Percentiles rank a stretch among this genome's conserved stretches.
phyloP scores from a whole-genome alignment of 2,329 filamentous ascomycete species.

The Alternaria solani region DNA sequence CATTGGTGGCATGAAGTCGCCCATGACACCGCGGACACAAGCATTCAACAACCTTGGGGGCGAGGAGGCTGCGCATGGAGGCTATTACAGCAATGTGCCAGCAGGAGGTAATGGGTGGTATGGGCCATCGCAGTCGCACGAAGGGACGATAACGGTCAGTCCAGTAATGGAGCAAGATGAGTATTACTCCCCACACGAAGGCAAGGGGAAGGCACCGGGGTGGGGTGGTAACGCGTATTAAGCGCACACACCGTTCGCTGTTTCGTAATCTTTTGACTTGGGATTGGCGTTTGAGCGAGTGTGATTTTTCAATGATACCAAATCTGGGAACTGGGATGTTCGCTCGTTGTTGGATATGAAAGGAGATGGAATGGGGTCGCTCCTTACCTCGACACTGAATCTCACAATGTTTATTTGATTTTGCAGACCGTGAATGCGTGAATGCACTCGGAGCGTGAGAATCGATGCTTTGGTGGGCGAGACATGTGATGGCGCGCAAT shows the following conservation, averaged over 20 bases:
- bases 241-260: not conserved
- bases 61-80: slow-evolving; percentile 20
- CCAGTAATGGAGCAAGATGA: slow-evolving; percentile 34
- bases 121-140: slow-evolving; percentile 15
- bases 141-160: slow-evolving; percentile 23
- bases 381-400: not conserved
- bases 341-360: slow-evolving; percentile 21
- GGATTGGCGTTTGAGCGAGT: slow-evolving; percentile 28
- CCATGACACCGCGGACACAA: slow-evolving; percentile 46
- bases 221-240: slow-evolving; percentile 23
- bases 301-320: slow-evolving; percentile 27
- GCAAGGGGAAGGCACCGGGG: slow-evolving; percentile 23
- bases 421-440: rapidly evolving
- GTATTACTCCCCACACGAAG: slow-evolving; percentile 29
- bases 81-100: slow-evolving; percentile 19
- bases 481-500: slow-evolving; percentile 8
- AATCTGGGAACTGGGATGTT: slow-evolving; percentile 13
- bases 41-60: slow-evolving; percentile 43
- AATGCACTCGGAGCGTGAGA: not conserved
- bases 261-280: slow-evolving; percentile 1
- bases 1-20: slow-evolving; percentile 37
- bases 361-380: not conserved
- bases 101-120: slow-evolving; percentile 21
- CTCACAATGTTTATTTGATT: not conserved
- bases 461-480: not conserved